Evolutionary conservation across 73 alveolate species (phyloP).

Genomic region (Tetrahymena thermophila): DNA sequence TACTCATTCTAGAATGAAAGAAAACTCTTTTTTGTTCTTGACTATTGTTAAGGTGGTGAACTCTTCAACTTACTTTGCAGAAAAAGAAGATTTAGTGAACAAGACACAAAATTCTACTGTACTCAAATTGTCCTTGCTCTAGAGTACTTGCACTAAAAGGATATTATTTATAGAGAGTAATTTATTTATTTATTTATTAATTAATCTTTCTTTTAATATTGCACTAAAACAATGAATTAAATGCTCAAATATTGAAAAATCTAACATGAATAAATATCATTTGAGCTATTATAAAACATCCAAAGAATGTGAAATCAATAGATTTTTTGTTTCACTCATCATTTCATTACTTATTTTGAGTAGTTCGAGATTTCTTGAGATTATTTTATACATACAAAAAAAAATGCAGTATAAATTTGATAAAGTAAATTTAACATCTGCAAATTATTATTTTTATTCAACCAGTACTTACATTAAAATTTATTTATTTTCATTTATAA

Average conservation of each 20-base stretch:
- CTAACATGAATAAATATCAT: too few species aligned
- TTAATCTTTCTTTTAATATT: not conserved
- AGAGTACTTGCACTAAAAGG: slow-evolving; percentile 26
- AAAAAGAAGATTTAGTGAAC: slow-evolving; percentile 19
- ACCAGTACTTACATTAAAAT: not conserved
- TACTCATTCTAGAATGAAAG: slow-evolving; percentile 82
- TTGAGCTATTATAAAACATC: too few species aligned
- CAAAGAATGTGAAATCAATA: too few species aligned
- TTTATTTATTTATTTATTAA: not conserved
- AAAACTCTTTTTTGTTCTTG: slow-evolving; percentile 89
- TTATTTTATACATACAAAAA: too few species aligned
- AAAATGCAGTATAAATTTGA: not conserved
- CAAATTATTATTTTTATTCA: not conserved
- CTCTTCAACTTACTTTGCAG: slow-evolving; percentile 65
- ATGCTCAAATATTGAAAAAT: too few species aligned
- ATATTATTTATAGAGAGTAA: slow-evolving; percentile 47
- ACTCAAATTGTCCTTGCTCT: slow-evolving; percentile 45
- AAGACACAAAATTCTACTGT: slow-evolving; percentile 31
- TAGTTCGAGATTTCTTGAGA: too few species aligned
- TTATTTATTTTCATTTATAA: too few species aligned
- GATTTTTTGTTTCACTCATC: too few species aligned
- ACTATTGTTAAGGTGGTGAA: slow-evolving; percentile 94
- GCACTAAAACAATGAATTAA: too few species aligned
- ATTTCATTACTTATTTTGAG: too few species aligned
- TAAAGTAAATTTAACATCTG: not conserved